Evolutionary conservation across 352 stramenopile genomes (phyloP), one percentile per base, ranked within the genome.

Genomic region (Phytopythium kandeliae): DNA sequence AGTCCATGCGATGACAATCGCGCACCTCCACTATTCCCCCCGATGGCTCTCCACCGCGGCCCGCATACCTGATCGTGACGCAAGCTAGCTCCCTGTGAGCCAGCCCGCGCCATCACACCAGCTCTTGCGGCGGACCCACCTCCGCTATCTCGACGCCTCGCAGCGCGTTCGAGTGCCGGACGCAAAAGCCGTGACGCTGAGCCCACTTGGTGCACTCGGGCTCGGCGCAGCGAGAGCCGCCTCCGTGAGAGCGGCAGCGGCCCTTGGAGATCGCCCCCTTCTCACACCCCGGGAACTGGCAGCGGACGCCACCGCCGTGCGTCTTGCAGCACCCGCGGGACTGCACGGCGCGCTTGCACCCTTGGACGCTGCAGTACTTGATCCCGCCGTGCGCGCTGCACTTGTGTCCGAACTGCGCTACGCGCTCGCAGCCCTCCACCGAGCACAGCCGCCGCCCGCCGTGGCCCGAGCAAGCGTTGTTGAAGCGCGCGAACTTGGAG

Each of bases 241-340:
- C 86, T 42, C 86, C 86, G 38, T 96, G 86, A 0, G 78, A 67
- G 22, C 85, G 85, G 58, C 86, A 96, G 34, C 90, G 71, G 8
- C 86, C 86, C 51, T 91, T 89, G 2, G 80, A 92, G 51, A 94
- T 91, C 35, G 84, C 85, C 2, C 84, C 86, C 57, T 95, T 95
- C 31, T 74, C 77, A 52, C 85, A 96, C 12, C 78, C 78, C 4
- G 65, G 65, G 15, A 74, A 61, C 59, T 91, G 79, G 62, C 85
- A 96, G n/a, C 79, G 80, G 24, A 91, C 81, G 26, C 85, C 85
- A 12, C 85, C 85, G 9, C 85, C 85, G 55, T 96, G 85, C 3
- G 81, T 92, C 62, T 92, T 93, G 63, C 85, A 96, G 40, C 78
- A 89, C 11, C 85, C 85, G 13, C 85, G 80, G 35, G 80, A 90